A percentile compares a stretch with the other conserved stretches of the same genome.
phyloP scores from a whole-genome alignment of 108 stramenopile genomes.

The Ochromonas danica region DNA sequence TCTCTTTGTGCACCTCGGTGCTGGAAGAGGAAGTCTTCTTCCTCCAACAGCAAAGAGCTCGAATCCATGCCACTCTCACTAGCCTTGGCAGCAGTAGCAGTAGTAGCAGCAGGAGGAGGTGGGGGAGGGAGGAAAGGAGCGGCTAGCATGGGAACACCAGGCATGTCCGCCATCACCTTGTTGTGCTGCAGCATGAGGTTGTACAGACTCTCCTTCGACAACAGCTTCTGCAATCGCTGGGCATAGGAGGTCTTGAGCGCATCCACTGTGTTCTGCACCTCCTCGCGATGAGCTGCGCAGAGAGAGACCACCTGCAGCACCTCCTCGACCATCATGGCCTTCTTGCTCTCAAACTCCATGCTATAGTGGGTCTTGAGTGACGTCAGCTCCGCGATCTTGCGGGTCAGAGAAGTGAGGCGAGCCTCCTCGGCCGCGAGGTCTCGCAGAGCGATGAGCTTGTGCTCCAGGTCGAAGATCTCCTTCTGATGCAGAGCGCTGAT shows the following conservation, averaged over 20 bases:
- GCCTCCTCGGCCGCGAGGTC: constrained; percentile 23
- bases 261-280: not conserved
- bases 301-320: not conserved
- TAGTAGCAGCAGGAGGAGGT: no score
- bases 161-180: no score
- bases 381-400: not conserved
- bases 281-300: constrained; percentile 5
- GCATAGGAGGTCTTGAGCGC: not conserved
- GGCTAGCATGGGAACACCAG: no score
- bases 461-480: constrained; percentile 11
- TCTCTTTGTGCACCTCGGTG: no score
- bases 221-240: not conserved
- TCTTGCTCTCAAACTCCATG: not conserved
- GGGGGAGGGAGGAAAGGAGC: no score
- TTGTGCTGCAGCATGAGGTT: no score
- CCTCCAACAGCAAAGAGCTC: no score
- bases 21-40: no score
- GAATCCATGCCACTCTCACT: no score
- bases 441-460: not conserved
- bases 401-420: not conserved
- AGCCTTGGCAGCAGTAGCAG: no score
- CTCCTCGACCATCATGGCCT: not conserved
- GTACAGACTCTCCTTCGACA: no score
- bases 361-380: not conserved
- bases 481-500: constrained; percentile 15